phyloP scores from a whole-genome alignment of 768 basidiomycete species.

The Hygrocybe coccinea region DNA sequence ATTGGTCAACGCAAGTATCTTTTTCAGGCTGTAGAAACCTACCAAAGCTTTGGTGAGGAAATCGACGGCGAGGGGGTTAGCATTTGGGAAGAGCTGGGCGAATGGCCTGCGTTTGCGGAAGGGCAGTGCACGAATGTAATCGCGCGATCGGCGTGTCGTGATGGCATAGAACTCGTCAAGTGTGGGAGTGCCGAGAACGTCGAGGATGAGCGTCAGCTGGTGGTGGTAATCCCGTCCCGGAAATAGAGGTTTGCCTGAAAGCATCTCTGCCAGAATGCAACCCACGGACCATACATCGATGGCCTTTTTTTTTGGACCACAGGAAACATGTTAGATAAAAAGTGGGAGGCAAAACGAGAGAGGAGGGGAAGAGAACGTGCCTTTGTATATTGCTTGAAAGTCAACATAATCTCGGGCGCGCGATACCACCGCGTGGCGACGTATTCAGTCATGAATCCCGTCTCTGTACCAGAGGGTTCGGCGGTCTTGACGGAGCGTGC shows the following conservation, averaged over 20 bases:
- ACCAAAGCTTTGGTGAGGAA: slow-evolving; percentile 81
- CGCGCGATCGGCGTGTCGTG: slow-evolving; percentile 83
- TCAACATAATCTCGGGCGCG: slow-evolving; percentile 98
- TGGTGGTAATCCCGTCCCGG: slow-evolving; percentile 97
- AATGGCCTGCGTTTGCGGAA: slow-evolving; percentile 88
- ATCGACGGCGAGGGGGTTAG: slow-evolving; percentile 65
- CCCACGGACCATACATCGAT: slow-evolving; percentile 87
- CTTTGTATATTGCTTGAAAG: slow-evolving; percentile 98
- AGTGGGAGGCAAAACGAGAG: slow-evolving; percentile 13
- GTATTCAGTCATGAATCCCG: slow-evolving; percentile 93
- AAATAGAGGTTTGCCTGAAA: slow-evolving; percentile 94
- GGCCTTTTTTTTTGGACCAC: slow-evolving; percentile 41
- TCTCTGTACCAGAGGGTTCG: slow-evolving; percentile 78
- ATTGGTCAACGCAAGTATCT: background rate
- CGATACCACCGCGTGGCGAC: slow-evolving; percentile 99
- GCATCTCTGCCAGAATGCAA: slow-evolving; percentile 92
- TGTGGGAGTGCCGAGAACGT: slow-evolving; percentile 94
- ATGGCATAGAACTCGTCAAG: slow-evolving; percentile 98
- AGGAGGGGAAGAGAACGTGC: slow-evolving; percentile 37
- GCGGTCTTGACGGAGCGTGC: slow-evolving; percentile 86
- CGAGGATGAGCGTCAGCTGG: slow-evolving; percentile 90
- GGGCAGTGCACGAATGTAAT: slow-evolving; percentile 91
- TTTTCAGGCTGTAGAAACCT: slow-evolving; percentile 16
- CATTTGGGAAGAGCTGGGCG: slow-evolving; percentile 82
- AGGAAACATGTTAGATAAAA: background rate